Conservation (phyloP, 2,329 filamentous ascomycete species). For the Arthrobotrys sphaeroides region DNA sequence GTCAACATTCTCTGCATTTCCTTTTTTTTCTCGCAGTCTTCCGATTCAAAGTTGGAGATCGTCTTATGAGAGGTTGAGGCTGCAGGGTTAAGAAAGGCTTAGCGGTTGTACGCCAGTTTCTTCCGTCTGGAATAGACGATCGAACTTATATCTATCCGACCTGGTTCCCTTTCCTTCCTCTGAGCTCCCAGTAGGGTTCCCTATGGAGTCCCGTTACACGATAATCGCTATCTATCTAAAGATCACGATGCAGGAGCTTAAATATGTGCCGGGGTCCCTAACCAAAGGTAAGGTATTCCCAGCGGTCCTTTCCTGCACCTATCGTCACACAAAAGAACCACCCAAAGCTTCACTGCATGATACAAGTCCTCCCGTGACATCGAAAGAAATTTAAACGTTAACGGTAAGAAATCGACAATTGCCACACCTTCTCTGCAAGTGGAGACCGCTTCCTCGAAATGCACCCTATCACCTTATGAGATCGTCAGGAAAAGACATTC, state of each 20-base stretch:
- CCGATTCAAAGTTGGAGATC: slow-evolving; percentile 36
- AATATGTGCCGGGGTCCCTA: slow-evolving; percentile 2
- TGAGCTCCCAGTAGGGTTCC: slow-evolving; percentile 8
- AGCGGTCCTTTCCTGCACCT: slow-evolving; percentile 4
- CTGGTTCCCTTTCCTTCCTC: background rate
- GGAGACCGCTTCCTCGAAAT: background rate
- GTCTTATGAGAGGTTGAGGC: background rate
- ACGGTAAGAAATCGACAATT: slow-evolving; percentile 12
- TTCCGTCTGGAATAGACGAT: background rate
- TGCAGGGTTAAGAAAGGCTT: slow-evolving; percentile 21
- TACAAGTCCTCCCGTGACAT: slow-evolving; percentile 36
- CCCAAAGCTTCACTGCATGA: slow-evolving; percentile 30
- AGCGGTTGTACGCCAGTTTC: slow-evolving; percentile 12
- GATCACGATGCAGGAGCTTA: slow-evolving; percentile 15
- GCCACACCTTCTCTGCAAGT: slow-evolving; percentile 35
- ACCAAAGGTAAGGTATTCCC: background rate
- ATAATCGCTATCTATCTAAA: slow-evolving; percentile 46
- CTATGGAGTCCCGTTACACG: slow-evolving; percentile 35
- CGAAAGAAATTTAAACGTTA: background rate
- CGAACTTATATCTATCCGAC: slow-evolving; percentile 14
- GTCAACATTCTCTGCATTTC: slow-evolving; percentile 1
- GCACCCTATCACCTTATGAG: slow-evolving; percentile 21
- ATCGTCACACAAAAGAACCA: slow-evolving; percentile 11
- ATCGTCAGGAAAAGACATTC: slow-evolving; percentile 44
- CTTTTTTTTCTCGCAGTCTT: slow-evolving; percentile 45